These are phyloP conservation scores for Fusarium sp. DNA, from an alignment of 2,329 filamentous ascomycete genomes.

Conservation along the genomic window DNA sequence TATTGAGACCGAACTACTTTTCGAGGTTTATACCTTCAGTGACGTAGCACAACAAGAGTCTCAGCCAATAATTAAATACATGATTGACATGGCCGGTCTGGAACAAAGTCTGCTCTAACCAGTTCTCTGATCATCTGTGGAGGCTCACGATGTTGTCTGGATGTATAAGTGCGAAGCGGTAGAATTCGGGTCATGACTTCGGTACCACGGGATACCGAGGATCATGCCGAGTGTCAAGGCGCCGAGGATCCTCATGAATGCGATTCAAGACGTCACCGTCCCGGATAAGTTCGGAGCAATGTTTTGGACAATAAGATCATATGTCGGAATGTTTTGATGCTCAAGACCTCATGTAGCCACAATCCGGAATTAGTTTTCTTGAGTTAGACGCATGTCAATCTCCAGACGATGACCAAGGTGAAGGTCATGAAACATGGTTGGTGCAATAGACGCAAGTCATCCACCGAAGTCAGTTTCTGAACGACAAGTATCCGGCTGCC, in stretches of 20 bases:
- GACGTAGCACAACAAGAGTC: neutral
- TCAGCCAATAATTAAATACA: neutral
- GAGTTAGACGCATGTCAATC: constrained; percentile 21
- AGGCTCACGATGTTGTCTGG: constrained; percentile 6
- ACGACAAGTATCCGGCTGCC: neutral
- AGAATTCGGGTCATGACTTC: constrained; percentile 27
- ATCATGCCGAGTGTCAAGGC: constrained; percentile 26
- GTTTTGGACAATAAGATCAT: constrained; percentile 9
- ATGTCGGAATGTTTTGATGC: constrained; percentile 13
- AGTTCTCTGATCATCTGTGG: neutral
- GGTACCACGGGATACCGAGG: constrained; percentile 38
- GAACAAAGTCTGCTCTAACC: neutral
- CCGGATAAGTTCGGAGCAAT: constrained; percentile 26
- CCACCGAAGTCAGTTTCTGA: constrained; percentile 1
- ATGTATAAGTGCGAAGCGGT: constrained; percentile 26
- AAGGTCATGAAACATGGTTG: constrained; percentile 15
- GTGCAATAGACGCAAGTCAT: constrained; percentile 3
- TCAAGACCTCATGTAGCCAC: constrained; percentile 28
- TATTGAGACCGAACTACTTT: neutral
- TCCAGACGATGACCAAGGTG: constrained; percentile 33
- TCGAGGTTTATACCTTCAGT: neutral
- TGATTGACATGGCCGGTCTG: neutral
- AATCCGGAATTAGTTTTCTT: constrained; percentile 27
- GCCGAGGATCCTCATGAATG: constrained; percentile 31
- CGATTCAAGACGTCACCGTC: constrained; percentile 30